Base-by-base conservation (phyloP, 1,139 yeast genomes). In the Hanseniaspora sp. region DNA sequence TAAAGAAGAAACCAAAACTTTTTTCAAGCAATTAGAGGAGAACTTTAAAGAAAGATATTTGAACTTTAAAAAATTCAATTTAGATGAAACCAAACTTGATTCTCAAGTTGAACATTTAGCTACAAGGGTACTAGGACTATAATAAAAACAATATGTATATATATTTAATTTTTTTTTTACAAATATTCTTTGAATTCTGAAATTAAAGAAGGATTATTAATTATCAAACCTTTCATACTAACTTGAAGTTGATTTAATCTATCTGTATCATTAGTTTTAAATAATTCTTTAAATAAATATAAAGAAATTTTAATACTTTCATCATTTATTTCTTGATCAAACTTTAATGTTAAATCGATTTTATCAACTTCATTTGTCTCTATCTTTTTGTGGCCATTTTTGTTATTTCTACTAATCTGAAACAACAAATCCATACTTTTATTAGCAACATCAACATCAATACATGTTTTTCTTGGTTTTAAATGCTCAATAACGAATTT, bases 401-500 rank as follows among this genome's bases (percentile, higher is more conserved):
- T 39, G 4, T 23, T 39, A 13, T 23, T 39, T 39, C n/a, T 39
- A 39, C 17, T 35, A 13, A 33, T 28, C 4, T 37, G n/a, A 28
- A 46, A 46, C 9, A 52, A 23, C 0, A 63, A 63, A 41, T 63
- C 65, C 46, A 46, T 58, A 29, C 61, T 62, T 5, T 73, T 74
- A 11, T 64, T 64, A 52, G 64, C 69, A 6, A 74, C 63, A 42
- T 74, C 71, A 34, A 80, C 72, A 1, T 83, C 72, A 34, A 63
- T 44, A 30, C 54, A 51, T 17, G 47, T 68, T 40, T 70, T 69
- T 59, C 90, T 73, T 29, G 90, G 88, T 59, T 79, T 79, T 55
- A 92, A 86, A 9, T 98, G 98, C 69, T 86, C 86, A 62, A 92
- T 90, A 51, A 92, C 87, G 64, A 92, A 92, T 67, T 83, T 83